phyloP scores from a whole-genome alignment of 345 rosid species.

The Sonneratia alba region DNA sequence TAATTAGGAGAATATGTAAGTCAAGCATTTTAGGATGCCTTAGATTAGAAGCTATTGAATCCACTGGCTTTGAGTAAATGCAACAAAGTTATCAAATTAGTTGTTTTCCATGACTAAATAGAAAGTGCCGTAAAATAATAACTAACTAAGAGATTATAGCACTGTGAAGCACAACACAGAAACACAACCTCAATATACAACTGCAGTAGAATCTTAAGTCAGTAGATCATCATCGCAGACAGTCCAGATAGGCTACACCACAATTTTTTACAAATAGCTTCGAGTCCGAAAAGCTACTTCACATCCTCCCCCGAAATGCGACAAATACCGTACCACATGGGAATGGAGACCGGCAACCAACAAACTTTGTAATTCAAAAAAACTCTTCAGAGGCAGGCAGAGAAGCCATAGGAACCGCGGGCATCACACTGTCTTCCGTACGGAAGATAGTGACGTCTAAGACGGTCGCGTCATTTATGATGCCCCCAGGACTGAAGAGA shows the following conservation, averaged over 20 bases:
- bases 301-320: background rate
- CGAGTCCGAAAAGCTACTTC: background rate
- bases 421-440: conserved; percentile 15
- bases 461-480: conserved; percentile 11
- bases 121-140: too few relatives aligned
- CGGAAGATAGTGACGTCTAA: conserved; percentile 37
- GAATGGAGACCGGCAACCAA: background rate
- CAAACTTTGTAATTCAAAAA: background rate
- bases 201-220: too few relatives aligned
- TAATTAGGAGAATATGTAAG: too few relatives aligned
- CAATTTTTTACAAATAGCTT: background rate
- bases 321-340: background rate
- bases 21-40: too few relatives aligned
- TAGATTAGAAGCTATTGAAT: too few relatives aligned
- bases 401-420: conserved; percentile 11
- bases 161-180: too few relatives aligned
- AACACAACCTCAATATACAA: too few relatives aligned
- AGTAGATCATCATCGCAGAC: too few relatives aligned
- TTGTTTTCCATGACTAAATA: too few relatives aligned
- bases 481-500: conserved; percentile 25
- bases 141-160: too few relatives aligned
- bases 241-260: background rate
- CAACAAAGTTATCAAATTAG: too few relatives aligned
- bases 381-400: background rate
- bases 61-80: too few relatives aligned